A percentile compares a stretch with the other conserved stretches of the same genome.
These are phyloP conservation scores for Tuber melanosporum DNA, from an alignment of 495 filamentous ascomycete species.

Conservation along the genomic window DNA sequence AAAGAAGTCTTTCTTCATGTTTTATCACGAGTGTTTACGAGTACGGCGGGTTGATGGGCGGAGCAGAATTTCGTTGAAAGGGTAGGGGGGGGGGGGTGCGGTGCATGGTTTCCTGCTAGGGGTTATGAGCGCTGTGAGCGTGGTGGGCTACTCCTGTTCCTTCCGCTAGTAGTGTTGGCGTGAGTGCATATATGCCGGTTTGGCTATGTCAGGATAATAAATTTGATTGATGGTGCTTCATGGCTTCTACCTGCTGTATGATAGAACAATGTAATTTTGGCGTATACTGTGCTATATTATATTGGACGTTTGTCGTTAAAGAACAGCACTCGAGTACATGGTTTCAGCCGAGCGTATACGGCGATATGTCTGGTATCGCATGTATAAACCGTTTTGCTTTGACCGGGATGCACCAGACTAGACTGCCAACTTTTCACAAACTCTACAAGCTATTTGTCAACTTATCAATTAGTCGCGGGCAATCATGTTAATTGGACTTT, in stretches of 20 bases:
- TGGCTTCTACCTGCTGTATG: not conserved
- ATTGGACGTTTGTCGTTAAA: not conserved
- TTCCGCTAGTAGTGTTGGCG: not conserved
- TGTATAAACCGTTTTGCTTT: not conserved
- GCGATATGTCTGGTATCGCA: not conserved
- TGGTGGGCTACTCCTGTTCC: not conserved
- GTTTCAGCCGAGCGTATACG: not conserved
- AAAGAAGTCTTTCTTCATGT: not conserved
- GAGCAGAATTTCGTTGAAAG: not conserved
- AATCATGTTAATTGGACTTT: not conserved
- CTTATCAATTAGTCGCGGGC: constrained; percentile 3
- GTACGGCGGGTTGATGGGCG: not conserved
- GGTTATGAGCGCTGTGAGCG: not conserved
- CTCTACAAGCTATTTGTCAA: not conserved
- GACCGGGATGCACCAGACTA: not conserved
- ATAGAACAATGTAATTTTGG: not conserved
- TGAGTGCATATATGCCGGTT: not conserved
- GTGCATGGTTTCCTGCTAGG: not conserved
- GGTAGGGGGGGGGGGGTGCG: not conserved
- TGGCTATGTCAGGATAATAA: no score
- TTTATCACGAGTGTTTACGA: not conserved
- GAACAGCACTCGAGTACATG: no score
- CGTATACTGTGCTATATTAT: not conserved
- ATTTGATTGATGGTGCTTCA: not conserved
- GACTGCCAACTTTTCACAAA: not conserved